Base-by-base conservation (phyloP, 805 yeast species). In the Schwanniomyces vanrijiae region DNA sequence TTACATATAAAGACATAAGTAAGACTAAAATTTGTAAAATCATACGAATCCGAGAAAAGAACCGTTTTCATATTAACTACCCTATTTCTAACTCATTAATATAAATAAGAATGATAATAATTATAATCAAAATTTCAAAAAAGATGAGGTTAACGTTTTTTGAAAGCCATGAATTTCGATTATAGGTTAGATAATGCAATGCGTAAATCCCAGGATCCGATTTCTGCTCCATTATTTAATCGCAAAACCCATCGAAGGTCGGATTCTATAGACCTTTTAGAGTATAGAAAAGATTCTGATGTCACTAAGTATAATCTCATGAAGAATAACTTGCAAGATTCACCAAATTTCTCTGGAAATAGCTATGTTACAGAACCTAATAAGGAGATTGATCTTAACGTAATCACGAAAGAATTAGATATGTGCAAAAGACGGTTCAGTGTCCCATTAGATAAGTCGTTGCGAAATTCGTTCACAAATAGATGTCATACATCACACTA, bases 351-450 rank as follows among this genome's bases (percentile, higher is more conserved):
- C 9, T 22, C 20, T 8, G 20, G 5, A 16, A 5, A 10, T 24
- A 14, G 4, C 10, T 31, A 1, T 14, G 18, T 8, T 8, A 31
- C 20, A n/a, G 35, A 31, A 4, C 20, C 35, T 14, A 14, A 5
- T 3, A n/a, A 31, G 19, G 16, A 25, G 5, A 48, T 48, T 13
- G 48, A 48, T 28, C 35, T 48, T 13, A 40, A 48, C 18, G 37
- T 37, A n/a, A 43, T 48, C 2, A 34, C 29, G n/a, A 38, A 24
- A 19, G 45, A 44, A 29, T 40, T 47, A 14, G 35, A 41, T 5
- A 29, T 24, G 13, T 44, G 40, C 37, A 31, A 19, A 37, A 37
- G 39, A 16, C 16, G 39, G 8, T 21, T 26, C 13, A 38, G 43
- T 37, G 25, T 11, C 13, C 35, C 35, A 5, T 31, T 31, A 31